Base-by-base conservation (phyloP, 139 green algal species). In the Chlorokybus atmophyticus region DNA sequence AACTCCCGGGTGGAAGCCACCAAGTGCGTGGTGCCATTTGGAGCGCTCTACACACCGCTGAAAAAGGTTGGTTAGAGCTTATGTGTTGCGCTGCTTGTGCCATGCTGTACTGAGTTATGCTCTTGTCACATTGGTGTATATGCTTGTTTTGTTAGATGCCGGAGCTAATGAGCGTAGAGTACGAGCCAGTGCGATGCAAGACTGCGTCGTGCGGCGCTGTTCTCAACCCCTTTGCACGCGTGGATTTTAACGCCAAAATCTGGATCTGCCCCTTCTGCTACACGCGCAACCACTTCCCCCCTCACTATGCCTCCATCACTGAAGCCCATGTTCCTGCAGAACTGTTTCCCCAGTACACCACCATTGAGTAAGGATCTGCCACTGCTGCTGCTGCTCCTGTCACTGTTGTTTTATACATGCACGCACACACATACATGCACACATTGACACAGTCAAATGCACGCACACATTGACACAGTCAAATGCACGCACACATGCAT, bases 261-360 rank as follows among this genome's bases (percentile, higher is more conserved):
- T 98, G 93, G 92, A 86, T 87, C 50, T 98, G 93, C 73, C 88
- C 90, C 23, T 84, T 98, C 50, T 98, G 90, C 76, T 80, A 87
- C 62, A 77, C 70, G 50, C 80, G 88, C 49, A 97, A 96, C 75
- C 87, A 95, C 62, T 96, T 97, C 67, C 90, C 90, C 17, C 59
- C 87, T 2, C 87, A 96, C 70, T 97, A 98, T 75, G 75, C 87
- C 53, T 55, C 70, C 26, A 86, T 94, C 64, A 74, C 57, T 2
- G 78, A 95, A 73, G 73, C 68, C 14, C 85, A 83, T 59, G 77
- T 94, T 40, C 90, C 90, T 4, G 88, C 88, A 10, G 91, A 98
- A 78, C 81, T 98, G 40, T 98, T 94, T 71, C 83, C 84, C 6
- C 77, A 85, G 64, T 97, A 88, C 82, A 82, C 66, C 47, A 98